Base-by-base conservation (phyloP, 176 grass and related monocot genomes). In the Bonia amplexicaulis region DNA sequence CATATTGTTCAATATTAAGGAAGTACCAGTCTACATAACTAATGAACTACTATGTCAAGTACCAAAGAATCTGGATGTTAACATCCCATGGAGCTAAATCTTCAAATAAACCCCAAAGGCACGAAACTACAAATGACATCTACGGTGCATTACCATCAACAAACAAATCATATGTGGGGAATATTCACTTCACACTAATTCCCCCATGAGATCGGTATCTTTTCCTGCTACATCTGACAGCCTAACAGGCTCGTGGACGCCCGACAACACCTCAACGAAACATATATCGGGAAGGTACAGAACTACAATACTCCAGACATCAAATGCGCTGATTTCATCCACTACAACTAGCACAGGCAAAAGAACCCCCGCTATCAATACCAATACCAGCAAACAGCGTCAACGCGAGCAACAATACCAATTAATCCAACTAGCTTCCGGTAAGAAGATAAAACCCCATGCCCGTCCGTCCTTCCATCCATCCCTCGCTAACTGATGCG, bases 141-240 rank as follows among this genome's bases (percentile, higher is more conserved):
- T 27, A 89, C 62, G 61, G 20, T 69, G 77, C 33, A 60, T 35
- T 75, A 81, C 19, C 80, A 78, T 62, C 65, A 64, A 40, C 6
- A 11, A 6, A 13, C 10, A 14, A 71, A 42, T 6, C 46, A 82
- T 78, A 83, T 71, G 20, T 5, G 27, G 52, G 26, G 31, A 39
- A 9, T 71, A 60, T 65, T 54, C 69, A 33, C 16, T 78, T 88
- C 15, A 45, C 33, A 26, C 39, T 33, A 23, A 23, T 47, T 25
- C 45, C 26, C 81, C 20, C 19, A 26, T 46, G 17, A 26, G 19
- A 84, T 7, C n/a, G 73, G 48, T 13, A 71, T 52, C n/a, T 13
- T 13, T 51, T 54, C 65, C 37, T 14, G n/a, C 27, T 45, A 37
- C n/a, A 72, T 57, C 45, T 65, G 52, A 19, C 15, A 87, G 22